Percentiles rank a stretch among this genome's conserved stretches.
Evolutionary conservation across 2,329 filamentous ascomycete species (phyloP).

Genomic region (Myriosclerotinia scirpicola): DNA sequence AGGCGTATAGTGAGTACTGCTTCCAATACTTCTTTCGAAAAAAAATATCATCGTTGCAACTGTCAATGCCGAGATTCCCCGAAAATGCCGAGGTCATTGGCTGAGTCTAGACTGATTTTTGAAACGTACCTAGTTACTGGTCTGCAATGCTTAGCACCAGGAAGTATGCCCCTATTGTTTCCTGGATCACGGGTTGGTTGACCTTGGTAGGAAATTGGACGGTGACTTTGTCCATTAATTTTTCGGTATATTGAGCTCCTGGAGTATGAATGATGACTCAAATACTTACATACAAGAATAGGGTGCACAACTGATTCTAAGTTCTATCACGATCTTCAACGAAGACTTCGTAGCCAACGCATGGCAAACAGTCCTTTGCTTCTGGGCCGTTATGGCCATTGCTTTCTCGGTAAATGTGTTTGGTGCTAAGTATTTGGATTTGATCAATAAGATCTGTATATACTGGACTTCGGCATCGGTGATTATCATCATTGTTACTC

Average conservation of each 20-base stretch:
- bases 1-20: constrained; percentile 54
- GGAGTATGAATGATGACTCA: background rate
- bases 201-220: constrained; percentile 76
- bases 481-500: constrained; percentile 65
- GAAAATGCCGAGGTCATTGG: background rate
- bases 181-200: constrained; percentile 70
- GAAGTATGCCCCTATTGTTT: constrained; percentile 65
- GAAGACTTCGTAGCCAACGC: constrained; percentile 65
- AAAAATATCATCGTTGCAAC: background rate
- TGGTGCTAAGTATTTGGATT: constrained; percentile 58
- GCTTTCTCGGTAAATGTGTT: constrained; percentile 67
- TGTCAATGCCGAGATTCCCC: constrained; percentile 11
- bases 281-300: constrained; percentile 42
- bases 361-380: constrained; percentile 70
- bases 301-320: constrained; percentile 64
- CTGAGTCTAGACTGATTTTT: constrained; percentile 12
- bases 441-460: constrained; percentile 72
- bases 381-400: constrained; percentile 69
- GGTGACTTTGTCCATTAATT: constrained; percentile 54
- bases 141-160: constrained; percentile 66
- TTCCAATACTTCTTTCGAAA: background rate
- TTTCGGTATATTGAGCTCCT: constrained; percentile 17
- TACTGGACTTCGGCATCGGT: constrained; percentile 69
- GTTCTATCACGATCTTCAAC: constrained; percentile 68
- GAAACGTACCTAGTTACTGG: constrained; percentile 53